These are phyloP conservation scores for Fragaria iinumae DNA, from an alignment of 306 rosid species.

Conservation along the genomic window DNA sequence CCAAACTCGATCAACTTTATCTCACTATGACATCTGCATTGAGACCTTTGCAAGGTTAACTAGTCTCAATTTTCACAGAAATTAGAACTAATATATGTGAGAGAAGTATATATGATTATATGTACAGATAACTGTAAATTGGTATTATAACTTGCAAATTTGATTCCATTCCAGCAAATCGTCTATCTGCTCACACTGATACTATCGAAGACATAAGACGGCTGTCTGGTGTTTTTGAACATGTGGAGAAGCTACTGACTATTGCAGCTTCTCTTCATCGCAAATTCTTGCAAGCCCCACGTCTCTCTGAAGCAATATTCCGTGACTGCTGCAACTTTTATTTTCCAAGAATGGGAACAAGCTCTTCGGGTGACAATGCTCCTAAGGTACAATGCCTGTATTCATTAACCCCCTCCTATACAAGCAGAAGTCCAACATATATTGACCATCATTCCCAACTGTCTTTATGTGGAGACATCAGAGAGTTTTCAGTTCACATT, in stretches of 20 bases:
- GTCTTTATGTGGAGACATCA: neutral
- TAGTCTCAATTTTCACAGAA: neutral
- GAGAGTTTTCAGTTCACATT: neutral
- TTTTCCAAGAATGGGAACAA: constrained; percentile 62
- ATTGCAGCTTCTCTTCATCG: constrained; percentile 89
- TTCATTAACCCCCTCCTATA: neutral
- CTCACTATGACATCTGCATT: constrained; percentile 60
- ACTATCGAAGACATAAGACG: constrained; percentile 63
- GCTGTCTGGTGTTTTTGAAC: constrained; percentile 67
- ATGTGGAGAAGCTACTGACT: constrained; percentile 68
- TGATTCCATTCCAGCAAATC: constrained; percentile 57
- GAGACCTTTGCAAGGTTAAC: constrained; percentile 70
- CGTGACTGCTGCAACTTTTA: constrained; percentile 60
- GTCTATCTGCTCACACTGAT: constrained; percentile 64
- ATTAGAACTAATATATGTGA: neutral
- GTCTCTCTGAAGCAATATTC: constrained; percentile 74
- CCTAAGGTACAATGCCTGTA: constrained; percentile 49
- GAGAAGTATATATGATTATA: neutral
- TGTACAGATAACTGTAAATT: constrained; percentile 9
- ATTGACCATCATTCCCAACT: neutral
- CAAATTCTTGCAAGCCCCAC: constrained; percentile 70
- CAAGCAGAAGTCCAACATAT: constrained; percentile 1
- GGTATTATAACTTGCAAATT: constrained; percentile 14
- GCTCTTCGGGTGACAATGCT: constrained; percentile 36
- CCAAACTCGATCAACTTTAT: constrained; percentile 79